Base-by-base conservation (phyloP, 2,329 filamentous ascomycete genomes). In the Phaeosphaeria sp. region DNA sequence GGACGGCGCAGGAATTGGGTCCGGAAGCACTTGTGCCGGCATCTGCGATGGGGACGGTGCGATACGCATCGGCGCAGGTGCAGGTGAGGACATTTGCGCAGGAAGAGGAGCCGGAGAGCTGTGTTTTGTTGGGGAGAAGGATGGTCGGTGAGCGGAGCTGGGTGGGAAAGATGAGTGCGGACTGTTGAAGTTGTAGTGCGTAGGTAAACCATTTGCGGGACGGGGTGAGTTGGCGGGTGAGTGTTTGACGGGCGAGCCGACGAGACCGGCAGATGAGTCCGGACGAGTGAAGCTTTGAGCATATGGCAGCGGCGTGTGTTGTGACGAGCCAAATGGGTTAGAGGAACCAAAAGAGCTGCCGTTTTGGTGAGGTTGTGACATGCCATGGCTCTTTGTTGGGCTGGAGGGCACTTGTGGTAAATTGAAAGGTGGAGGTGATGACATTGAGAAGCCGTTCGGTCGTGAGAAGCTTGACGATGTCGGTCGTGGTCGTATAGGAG, bases 81-180 rank as follows among this genome's bases (percentile, higher is more conserved):
- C 60, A 1, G 74, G 71, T 5, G 74, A 74, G 0, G 72, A 74
- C 56, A 73, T 76, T 66, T 59, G 75, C 67, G 55, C 73, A 47
- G 54, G 68, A 56, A 56, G 72, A 52, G 71, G 72, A 0, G 76
- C 73, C 2, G 77, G 75, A 2, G 77, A 78, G 54, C 69, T 73
- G 46, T 79, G 72, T 56, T 79, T 79, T 15, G 65, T 72, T 0
- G 77, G 77, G 0, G 77, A 78, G 56, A 75, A 76, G 7, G 72
- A 73, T 1, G 76, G 69, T 7, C 64, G 72, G 21, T 72, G 72
- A 30, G 62, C 62, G 22, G 68, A 68, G 53, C 54, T 70, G 7
- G 74, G 76, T 70, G 67, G 84, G 76, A 72, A 80, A 69, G 69
- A 85, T 75, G 55, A 83, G 75, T 74, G 84, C 68, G 54, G 83